A percentile compares a stretch with the other conserved stretches of the same genome.
phyloP scores from a whole-genome alignment of 1,284 basidiomycete genomes.

The Afroboletus lepidellus region DNA sequence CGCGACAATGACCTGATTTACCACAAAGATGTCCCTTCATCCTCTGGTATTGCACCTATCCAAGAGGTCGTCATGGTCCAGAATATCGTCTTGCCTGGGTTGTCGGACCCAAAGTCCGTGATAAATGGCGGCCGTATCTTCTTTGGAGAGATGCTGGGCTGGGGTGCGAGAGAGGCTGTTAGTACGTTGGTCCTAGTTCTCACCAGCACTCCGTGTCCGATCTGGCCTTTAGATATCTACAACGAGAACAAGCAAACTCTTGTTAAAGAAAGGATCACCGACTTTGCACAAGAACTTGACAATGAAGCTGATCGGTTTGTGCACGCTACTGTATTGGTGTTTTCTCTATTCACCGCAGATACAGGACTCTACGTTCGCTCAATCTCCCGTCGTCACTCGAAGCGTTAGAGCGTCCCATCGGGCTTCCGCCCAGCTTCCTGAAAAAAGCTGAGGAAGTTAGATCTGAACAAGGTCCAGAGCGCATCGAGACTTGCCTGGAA shows the following conservation, averaged over 20 bases:
- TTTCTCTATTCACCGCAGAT: conserved; percentile 1
- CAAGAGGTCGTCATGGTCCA: conserved; percentile 71
- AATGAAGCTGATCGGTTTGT: conserved; percentile 61
- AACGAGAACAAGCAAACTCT: conserved; percentile 78
- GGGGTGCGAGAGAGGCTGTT: conserved; percentile 88
- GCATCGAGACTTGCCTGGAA: conserved; percentile 71
- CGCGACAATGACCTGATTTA: conserved; percentile 98
- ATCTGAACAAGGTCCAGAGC: conserved; percentile 70
- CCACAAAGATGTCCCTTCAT: conserved; percentile 81
- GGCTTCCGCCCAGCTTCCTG: conserved; percentile 85
- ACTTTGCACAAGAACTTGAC: conserved; percentile 67
- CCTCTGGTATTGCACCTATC: conserved; percentile 68
- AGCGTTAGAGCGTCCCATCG: conserved; percentile 83
- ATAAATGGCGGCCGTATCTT: conserved; percentile 54
- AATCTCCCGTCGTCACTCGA: conserved; percentile 87
- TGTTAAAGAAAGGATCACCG: conserved; percentile 67
- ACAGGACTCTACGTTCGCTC: conserved; percentile 67
- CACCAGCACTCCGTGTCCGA: background rate
- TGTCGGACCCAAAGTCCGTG: conserved; percentile 59
- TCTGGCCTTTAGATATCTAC: conserved; percentile 68
- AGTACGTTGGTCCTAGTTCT: conserved; percentile 50
- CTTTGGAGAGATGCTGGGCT: conserved; percentile 79
- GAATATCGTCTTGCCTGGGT: conserved; percentile 55
- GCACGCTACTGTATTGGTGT: background rate
- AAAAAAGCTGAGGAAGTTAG: conserved; percentile 87